These are phyloP conservation scores for Serpula lacrymans DNA, from an alignment of 768 basidiomycete species.

Conservation along the genomic window DNA sequence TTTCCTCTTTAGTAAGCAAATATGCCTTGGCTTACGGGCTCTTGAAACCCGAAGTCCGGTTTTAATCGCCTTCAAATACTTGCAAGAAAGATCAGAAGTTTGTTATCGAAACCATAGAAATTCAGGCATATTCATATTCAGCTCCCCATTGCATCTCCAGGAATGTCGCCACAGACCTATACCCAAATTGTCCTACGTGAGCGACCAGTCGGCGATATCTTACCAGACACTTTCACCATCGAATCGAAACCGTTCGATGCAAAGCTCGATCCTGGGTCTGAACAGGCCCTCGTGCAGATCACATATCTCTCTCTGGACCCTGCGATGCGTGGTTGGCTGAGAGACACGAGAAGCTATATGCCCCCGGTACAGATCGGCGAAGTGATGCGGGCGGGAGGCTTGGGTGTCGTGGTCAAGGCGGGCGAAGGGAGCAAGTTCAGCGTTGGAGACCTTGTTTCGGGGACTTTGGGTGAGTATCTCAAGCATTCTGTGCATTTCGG, in stretches of 20 bases:
- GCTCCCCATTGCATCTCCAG: neutral
- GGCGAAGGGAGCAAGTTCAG: conserved; percentile 53
- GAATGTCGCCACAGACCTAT: conserved; percentile 35
- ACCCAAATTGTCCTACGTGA: conserved; percentile 73
- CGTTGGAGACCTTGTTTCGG: conserved; percentile 69
- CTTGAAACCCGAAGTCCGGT: too few species aligned
- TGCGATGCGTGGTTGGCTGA: conserved; percentile 83
- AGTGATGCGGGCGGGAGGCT: conserved; percentile 69
- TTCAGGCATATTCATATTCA: too few species aligned
- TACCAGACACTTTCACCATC: conserved; percentile 68
- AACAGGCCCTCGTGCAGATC: conserved; percentile 70
- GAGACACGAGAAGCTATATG: conserved; percentile 67
- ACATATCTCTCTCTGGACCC: conserved; percentile 83
- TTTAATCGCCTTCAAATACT: too few species aligned
- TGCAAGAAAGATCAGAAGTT: too few species aligned
- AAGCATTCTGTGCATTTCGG: neutral
- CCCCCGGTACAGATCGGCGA: conserved; percentile 71
- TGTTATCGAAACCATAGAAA: too few species aligned
- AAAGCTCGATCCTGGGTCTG: conserved; percentile 48
- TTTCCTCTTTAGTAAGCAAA: too few species aligned
- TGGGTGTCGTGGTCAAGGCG: conserved; percentile 62
- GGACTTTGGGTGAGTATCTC: conserved; percentile 49
- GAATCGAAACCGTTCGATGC: conserved; percentile 49
- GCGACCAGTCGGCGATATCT: conserved; percentile 66
- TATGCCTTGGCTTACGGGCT: too few species aligned